A percentile compares a stretch with the other conserved stretches of the same genome.
Evolutionary conservation across 139 green algal genomes (phyloP).

Genomic region (Auxenochlorella pyrenoidosa): DNA sequence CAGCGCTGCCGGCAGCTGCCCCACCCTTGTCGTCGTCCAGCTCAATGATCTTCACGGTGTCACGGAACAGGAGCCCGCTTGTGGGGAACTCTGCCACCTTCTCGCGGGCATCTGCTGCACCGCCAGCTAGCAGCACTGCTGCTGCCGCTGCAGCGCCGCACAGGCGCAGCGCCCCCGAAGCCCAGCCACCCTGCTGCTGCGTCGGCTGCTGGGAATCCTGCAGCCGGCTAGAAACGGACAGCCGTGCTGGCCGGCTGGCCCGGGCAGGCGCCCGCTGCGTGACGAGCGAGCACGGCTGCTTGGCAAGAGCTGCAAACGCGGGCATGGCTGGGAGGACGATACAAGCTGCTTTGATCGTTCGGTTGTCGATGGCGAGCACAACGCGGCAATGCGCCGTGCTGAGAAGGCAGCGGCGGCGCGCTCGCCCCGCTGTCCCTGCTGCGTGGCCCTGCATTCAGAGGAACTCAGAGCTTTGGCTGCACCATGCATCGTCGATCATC

Average conservation of each 20-base stretch:
- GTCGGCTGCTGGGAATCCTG: not conserved
- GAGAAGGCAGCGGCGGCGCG: no score
- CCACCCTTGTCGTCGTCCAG: slow-evolving; percentile 72
- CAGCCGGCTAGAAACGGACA: not conserved
- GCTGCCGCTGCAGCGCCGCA: slow-evolving; percentile 20
- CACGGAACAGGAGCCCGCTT: slow-evolving; percentile 78
- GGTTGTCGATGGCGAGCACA: no score
- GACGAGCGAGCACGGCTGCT: not conserved
- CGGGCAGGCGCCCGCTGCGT: not conserved
- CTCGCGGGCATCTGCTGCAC: slow-evolving; percentile 34
- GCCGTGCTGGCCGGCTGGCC: not conserved
- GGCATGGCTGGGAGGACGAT: not conserved
- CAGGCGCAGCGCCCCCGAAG: not conserved
- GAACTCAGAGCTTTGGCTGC: no score
- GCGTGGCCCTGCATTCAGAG: no score
- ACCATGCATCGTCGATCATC: no score
- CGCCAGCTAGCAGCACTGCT: slow-evolving; percentile 10
- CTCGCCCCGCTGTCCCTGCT: no score
- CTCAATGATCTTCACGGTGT: slow-evolving; percentile 72
- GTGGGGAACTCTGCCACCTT: slow-evolving; percentile 78
- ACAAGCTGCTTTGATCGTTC: no score
- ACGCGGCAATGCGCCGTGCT: no score
- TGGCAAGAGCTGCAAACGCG: not conserved
- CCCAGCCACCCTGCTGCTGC: not conserved
- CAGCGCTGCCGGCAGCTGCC: not conserved